These are phyloP conservation scores for Dactylonectria macrodidyma DNA, from an alignment of 2,329 filamentous ascomycete genomes.

Conservation along the genomic window DNA sequence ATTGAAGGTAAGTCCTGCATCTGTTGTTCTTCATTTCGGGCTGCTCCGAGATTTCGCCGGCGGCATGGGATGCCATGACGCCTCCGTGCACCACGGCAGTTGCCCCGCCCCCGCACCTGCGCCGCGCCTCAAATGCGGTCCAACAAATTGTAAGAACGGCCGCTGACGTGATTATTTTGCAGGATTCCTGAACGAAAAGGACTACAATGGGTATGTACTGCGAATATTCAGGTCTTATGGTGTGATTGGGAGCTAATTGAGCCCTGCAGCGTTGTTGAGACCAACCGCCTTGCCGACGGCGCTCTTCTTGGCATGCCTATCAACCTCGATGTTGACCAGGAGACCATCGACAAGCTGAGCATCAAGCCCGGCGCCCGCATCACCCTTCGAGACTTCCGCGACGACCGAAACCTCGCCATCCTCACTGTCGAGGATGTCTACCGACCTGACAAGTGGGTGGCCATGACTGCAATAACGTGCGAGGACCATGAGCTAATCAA, in stretches of 20 bases:
- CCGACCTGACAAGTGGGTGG: slow-evolving; percentile 90
- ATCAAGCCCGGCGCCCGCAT: slow-evolving; percentile 87
- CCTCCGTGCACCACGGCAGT: slow-evolving; percentile 15
- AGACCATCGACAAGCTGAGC: slow-evolving; percentile 80
- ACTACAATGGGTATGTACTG: slow-evolving; percentile 86
- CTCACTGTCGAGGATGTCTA: slow-evolving; percentile 97
- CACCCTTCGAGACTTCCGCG: slow-evolving; percentile 93
- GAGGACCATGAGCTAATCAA: slow-evolving; percentile 36
- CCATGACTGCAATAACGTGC: not conserved
- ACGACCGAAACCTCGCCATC: slow-evolving; percentile 96
- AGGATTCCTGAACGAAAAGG: slow-evolving; percentile 98
- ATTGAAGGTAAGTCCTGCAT: slow-evolving; percentile 79
- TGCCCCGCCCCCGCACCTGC: slow-evolving; percentile 46
- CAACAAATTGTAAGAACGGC: slow-evolving; percentile 22
- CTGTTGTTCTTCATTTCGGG: slow-evolving; percentile 7
- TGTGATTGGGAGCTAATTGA: slow-evolving; percentile 45
- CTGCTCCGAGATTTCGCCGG: slow-evolving; percentile 35
- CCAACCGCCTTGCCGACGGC: slow-evolving; percentile 89
- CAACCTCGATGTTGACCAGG: slow-evolving; percentile 86
- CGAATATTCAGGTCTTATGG: not conserved
- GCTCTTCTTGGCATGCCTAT: slow-evolving; percentile 98
- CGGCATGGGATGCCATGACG: slow-evolving; percentile 34
- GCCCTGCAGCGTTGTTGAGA: slow-evolving; percentile 82
- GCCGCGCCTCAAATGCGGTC: slow-evolving; percentile 30
- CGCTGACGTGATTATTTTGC: slow-evolving; percentile 38